Evolutionary conservation across 495 filamentous ascomycete species (phyloP).

Genomic region (Talaromyces trachyspermus): DNA sequence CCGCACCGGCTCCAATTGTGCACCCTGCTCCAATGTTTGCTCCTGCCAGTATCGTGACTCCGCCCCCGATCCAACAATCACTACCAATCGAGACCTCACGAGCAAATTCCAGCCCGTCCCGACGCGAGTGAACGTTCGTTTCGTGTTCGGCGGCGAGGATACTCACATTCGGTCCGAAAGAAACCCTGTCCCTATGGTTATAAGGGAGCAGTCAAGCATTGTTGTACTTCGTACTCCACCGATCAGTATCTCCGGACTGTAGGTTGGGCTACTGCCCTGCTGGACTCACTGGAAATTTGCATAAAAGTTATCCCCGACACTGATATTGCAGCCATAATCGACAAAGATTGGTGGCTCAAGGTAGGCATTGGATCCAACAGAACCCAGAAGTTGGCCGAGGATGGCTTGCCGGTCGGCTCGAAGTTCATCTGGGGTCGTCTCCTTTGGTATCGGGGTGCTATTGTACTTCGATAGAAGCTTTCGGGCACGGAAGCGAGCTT

Average conservation of each 20-base stretch:
- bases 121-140: constrained; percentile 28
- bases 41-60: constrained; percentile 35
- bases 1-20: too few relatives aligned
- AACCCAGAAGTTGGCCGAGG: neutral
- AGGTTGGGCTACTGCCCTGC: too few relatives aligned
- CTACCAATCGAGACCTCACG: constrained; percentile 28
- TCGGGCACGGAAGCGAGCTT: constrained; percentile 21
- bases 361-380: neutral
- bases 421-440: constrained; percentile 11
- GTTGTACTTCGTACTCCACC: too few relatives aligned
- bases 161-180: constrained; percentile 36
- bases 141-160: constrained; percentile 41
- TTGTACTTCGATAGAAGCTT: constrained; percentile 21
- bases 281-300: too few relatives aligned
- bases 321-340: constrained; percentile 39
- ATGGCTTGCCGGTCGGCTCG: neutral
- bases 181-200: constrained; percentile 36
- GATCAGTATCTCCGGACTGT: too few relatives aligned
- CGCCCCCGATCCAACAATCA: constrained; percentile 42
- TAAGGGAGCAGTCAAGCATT: constrained; percentile 34
- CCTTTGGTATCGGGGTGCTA: constrained; percentile 25
- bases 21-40: too few relatives aligned
- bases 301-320: constrained; percentile 32
- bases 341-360: constrained; percentile 29
- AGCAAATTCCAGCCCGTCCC: constrained; percentile 29